These are phyloP conservation scores for Boletellus emodensis DNA, from an alignment of 768 basidiomycete species.

Conservation along the genomic window DNA sequence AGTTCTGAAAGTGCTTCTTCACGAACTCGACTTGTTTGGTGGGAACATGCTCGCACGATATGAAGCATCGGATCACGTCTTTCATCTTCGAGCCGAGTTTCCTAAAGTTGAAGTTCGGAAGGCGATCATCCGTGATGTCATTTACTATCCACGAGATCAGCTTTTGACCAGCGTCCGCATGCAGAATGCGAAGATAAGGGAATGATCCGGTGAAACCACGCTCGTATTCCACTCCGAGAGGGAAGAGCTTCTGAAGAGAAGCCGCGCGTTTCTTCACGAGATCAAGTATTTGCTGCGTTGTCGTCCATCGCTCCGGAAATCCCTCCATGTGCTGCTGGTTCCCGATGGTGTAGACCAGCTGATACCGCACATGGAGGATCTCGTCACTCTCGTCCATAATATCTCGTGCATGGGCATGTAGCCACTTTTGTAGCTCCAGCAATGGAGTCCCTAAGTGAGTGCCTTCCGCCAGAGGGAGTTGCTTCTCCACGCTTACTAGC, in stretches of 20 bases:
- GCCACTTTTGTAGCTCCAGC: constrained; percentile 16
- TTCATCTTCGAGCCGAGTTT: background rate
- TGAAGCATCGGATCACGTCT: constrained; percentile 8
- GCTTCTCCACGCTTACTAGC: constrained; percentile 32
- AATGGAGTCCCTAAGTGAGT: constrained; percentile 13
- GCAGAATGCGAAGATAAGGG: constrained; percentile 10
- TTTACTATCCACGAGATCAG: constrained; percentile 3
- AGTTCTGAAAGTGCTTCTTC: background rate
- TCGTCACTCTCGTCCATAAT: constrained; percentile 28
- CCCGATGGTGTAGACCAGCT: constrained; percentile 45
- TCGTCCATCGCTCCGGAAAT: constrained; percentile 42
- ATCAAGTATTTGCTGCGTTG: constrained; percentile 36
- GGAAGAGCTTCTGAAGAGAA: background rate
- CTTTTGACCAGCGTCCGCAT: background rate
- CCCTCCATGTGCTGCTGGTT: constrained; percentile 35
- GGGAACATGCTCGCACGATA: background rate
- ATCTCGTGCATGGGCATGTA: constrained; percentile 13
- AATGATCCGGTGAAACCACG: background rate
- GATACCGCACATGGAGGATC: constrained; percentile 43
- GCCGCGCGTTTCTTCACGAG: constrained; percentile 18
- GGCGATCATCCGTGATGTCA: constrained; percentile 3
- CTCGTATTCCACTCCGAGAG: constrained; percentile 1
- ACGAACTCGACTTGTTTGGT: background rate
- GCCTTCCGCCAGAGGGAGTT: constrained; percentile 13
- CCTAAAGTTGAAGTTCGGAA: constrained; percentile 6